A percentile compares a stretch with the other conserved stretches of the same genome.
Evolutionary conservation across 2,329 filamentous ascomycete species (phyloP).

Genomic region (Colletotrichum scovillei): DNA sequence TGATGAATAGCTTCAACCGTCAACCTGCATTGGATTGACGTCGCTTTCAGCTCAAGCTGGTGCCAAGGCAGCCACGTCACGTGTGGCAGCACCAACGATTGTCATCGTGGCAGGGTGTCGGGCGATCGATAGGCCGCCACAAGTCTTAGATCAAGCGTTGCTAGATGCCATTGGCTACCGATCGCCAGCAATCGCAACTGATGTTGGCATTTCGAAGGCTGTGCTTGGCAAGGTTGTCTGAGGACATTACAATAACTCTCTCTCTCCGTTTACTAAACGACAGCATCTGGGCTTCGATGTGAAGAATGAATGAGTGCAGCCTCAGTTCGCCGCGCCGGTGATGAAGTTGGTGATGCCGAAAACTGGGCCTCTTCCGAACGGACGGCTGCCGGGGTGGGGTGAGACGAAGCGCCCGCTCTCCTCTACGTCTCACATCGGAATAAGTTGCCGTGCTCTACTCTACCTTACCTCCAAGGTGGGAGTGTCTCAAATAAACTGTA

Average conservation of each 20-base stretch:
- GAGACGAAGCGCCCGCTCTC: background rate
- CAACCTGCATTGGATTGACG: background rate
- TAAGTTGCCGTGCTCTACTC: background rate
- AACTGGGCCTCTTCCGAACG: background rate
- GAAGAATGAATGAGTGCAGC: too few relatives aligned
- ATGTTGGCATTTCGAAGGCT: slow-evolving; percentile 11
- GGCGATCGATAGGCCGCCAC: slow-evolving; percentile 45
- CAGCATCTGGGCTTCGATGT: background rate
- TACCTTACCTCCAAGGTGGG: background rate
- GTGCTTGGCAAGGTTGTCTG: slow-evolving; percentile 2
- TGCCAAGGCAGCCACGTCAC: slow-evolving; percentile 20
- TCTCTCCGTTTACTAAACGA: background rate
- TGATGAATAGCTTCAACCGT: slow-evolving; percentile 8
- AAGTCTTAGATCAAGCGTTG: slow-evolving; percentile 16
- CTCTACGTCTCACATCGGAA: background rate
- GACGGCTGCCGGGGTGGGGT: background rate
- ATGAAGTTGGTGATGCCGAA: background rate
- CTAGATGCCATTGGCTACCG: slow-evolving; percentile 13
- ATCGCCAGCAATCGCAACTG: background rate
- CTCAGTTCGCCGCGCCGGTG: background rate
- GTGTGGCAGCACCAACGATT: background rate
- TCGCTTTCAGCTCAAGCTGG: background rate
- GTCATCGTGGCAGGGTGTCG: slow-evolving; percentile 41
- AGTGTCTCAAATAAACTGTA: background rate
- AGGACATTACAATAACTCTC: background rate